Conservation (phyloP, 192 early-diverging fungal genomes). For the Rhizophagus sp. region DNA sequence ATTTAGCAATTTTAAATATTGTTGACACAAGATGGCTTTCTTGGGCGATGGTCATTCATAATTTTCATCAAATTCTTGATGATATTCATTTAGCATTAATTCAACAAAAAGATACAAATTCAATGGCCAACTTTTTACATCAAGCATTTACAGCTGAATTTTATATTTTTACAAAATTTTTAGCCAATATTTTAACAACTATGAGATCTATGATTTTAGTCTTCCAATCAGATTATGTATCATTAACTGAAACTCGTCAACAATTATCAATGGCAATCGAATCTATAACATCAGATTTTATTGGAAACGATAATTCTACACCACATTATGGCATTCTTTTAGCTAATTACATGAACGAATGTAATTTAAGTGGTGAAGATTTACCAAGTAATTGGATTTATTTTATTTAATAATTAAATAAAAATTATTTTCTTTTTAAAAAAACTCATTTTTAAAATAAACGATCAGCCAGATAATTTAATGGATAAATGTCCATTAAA, state of each 20-base stretch:
- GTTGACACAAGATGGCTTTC: background rate
- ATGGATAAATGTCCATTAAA: no score
- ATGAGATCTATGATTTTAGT: no score
- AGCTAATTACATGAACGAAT: background rate
- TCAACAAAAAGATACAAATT: background rate
- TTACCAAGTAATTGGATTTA: background rate
- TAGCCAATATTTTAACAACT: background rate
- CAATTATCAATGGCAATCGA: background rate
- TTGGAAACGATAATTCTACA: no score
- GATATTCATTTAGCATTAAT: background rate
- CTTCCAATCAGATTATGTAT: no score
- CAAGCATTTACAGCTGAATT: no score
- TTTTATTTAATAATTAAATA: no score
- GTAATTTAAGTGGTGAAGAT: background rate
- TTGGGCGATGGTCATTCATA: background rate
- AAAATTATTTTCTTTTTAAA: no score
- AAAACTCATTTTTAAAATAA: no score
- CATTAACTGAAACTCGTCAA: background rate
- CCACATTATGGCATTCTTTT: no score
- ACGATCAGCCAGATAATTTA: no score
- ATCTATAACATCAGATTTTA: background rate
- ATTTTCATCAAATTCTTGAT: no score
- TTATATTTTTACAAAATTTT: background rate
- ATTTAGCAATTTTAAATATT: conserved; percentile 15
- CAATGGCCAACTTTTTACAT: background rate